Percentiles rank a stretch among this genome's conserved stretches.
These are phyloP conservation scores for Saccharomyces eubayanus DNA, from an alignment of 805 yeast species.

Conservation along the genomic window DNA sequence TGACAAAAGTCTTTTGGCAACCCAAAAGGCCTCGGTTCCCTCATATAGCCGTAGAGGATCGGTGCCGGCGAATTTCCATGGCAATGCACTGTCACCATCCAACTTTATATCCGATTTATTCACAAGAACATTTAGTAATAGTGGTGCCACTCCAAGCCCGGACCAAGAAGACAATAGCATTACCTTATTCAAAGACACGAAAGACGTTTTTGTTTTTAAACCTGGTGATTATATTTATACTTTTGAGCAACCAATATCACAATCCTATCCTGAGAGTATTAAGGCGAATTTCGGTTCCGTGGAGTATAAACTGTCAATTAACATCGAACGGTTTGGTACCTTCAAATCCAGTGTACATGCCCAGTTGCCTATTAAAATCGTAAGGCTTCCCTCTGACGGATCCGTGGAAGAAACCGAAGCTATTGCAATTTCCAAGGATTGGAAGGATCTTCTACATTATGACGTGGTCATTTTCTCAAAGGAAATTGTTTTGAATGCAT, in stretches of 20 bases:
- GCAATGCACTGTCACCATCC: background rate
- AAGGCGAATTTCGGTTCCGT: slow-evolving; percentile 74
- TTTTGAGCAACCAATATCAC: slow-evolving; percentile 79
- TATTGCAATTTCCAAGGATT: slow-evolving; percentile 74
- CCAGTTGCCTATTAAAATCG: slow-evolving; percentile 49
- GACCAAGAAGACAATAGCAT: background rate
- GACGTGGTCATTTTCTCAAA: slow-evolving; percentile 87
- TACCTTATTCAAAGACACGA: slow-evolving; percentile 3
- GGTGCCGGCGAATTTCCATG: background rate
- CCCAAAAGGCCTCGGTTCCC: background rate
- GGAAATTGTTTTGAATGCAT: slow-evolving; percentile 71
- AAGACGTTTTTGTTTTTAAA: slow-evolving; percentile 40
- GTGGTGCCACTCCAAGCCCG: slow-evolving; percentile 13
- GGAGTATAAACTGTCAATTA: slow-evolving; percentile 56
- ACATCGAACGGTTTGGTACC: slow-evolving; percentile 67
- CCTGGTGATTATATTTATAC: slow-evolving; percentile 88
- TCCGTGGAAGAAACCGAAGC: slow-evolving; percentile 87
- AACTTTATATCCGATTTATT: background rate
- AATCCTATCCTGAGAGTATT: slow-evolving; percentile 73
- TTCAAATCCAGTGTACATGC: slow-evolving; percentile 70
- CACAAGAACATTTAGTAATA: background rate
- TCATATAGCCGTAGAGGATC: background rate
- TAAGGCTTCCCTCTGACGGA: slow-evolving; percentile 67
- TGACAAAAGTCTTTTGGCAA: background rate
- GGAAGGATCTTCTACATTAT: slow-evolving; percentile 86